Evolutionary conservation across 345 rosid genomes (phyloP), one percentile per base, ranked within the genome.

Genomic region (Trapa incisa): DNA sequence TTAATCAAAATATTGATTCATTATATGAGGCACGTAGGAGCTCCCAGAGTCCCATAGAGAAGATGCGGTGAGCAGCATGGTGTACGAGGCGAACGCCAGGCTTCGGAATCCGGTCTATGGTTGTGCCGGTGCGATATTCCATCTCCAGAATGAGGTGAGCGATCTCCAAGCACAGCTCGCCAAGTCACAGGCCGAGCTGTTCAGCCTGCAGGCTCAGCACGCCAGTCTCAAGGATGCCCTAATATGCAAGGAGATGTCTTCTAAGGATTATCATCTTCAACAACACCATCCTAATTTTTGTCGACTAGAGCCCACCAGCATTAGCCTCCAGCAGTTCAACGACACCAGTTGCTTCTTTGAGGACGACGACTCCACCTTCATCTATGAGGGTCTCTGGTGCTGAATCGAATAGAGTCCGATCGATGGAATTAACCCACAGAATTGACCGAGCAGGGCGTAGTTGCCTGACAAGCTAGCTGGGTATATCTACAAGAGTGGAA

Each of bases 11-110:
- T 13, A 17, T 1, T 38, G 2, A 6, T 43, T 67, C 2, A 22
- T 22, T 22, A 22, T 22, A 22, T 22, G 29, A 22, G 29, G 29
- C 29, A 22, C 29, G 29, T 72, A 79, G 82, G 82, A 79, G 32
- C 82, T 79, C 4, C 82, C 82, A 12, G 82, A 79, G 47, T 41
- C 70, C 6, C 80, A 79, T 38, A 79, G 82, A 67, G 82, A 80
- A 0, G 82, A 79, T 33, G 82, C 82, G 22, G 82, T 79, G 66
- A 79, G 82, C 72, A 79, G 82, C 71, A 79, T 79, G 82, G 82
- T 79, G 16, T 79, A 79, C 22, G 82, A 79, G 65, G 82, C 82
- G 17, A 79, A 71, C 54, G 82, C 82, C 16, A 73, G 82, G 66
- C 64, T 79, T 38, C 70, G 80, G 56, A 80, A 79, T 45, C 82